A percentile compares a stretch with the other conserved stretches of the same genome.
phyloP scores from a whole-genome alignment of 495 filamentous ascomycete species.

The Trichoderma virens region DNA sequence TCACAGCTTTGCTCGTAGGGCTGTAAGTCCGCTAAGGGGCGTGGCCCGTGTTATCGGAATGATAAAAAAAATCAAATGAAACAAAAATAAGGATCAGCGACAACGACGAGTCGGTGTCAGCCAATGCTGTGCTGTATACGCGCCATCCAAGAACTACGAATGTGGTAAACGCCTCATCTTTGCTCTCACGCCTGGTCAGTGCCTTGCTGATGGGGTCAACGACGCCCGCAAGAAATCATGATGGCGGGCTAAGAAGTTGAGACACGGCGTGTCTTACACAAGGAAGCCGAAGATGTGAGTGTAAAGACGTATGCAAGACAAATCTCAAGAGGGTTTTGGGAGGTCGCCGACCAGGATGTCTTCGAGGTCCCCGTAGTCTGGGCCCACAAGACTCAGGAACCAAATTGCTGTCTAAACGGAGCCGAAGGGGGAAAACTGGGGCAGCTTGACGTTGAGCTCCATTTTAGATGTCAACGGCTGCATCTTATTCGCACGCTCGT shows the following conservation, averaged over 20 bases:
- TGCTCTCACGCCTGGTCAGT: background rate
- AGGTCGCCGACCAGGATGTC: constrained; percentile 2
- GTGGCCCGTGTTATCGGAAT: background rate
- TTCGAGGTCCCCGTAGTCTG: constrained; percentile 3
- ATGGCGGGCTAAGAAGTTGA: background rate
- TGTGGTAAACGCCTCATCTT: background rate
- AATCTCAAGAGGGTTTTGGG: background rate
- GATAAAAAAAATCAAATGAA: background rate
- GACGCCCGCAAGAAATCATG: background rate
- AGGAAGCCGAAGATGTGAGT: background rate
- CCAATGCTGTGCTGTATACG: background rate
- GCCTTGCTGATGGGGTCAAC: background rate
- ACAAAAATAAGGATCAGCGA: background rate
- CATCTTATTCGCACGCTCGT: background rate
- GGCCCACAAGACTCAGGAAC: background rate
- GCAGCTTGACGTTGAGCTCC: background rate
- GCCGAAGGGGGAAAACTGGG: background rate
- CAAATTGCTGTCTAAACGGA: background rate
- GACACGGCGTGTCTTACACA: constrained; percentile 1
- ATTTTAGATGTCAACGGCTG: background rate
- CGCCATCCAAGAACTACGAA: background rate
- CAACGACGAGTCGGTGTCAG: background rate
- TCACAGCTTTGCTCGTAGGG: background rate
- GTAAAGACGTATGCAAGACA: background rate
- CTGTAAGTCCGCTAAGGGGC: background rate